phyloP scores from a whole-genome alignment of 108 stramenopile species.

The Conticribra weissflogii region DNA sequence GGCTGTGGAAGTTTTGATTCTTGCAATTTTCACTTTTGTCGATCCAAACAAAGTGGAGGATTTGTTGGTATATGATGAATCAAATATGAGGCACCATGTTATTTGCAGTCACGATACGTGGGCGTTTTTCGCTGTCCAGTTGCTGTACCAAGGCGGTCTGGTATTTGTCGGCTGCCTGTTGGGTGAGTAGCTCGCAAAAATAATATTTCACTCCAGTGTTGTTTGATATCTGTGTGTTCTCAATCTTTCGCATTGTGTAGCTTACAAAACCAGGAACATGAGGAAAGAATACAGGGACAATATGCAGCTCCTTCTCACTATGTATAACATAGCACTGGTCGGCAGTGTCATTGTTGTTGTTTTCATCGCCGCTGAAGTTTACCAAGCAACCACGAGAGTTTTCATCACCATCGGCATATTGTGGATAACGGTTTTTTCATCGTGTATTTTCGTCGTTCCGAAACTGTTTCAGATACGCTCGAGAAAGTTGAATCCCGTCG shows the following conservation, averaged over 20 bases:
- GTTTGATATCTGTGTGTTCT: neutral
- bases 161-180: constrained; percentile 42
- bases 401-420: neutral
- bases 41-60: constrained; percentile 38
- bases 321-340: constrained; percentile 15
- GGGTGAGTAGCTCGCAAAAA: neutral
- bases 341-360: neutral
- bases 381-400: neutral
- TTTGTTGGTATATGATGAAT: constrained; percentile 18
- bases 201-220: too few species aligned
- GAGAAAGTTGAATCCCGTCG: too few species aligned
- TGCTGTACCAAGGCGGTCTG: constrained; percentile 29
- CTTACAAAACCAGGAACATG: constrained; percentile 52
- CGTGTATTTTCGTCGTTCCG: neutral
- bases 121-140: constrained; percentile 17
- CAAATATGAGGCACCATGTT: constrained; percentile 15
- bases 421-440: neutral
- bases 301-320: constrained; percentile 54
- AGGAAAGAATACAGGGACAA: constrained; percentile 38
- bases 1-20: constrained; percentile 26
- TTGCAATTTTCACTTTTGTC: constrained; percentile 45
- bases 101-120: constrained; percentile 34
- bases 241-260: constrained; percentile 2
- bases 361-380: neutral
- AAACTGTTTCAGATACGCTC: neutral